phyloP scores from a whole-genome alignment of 129 eudicot species.

The Ambrosia artemisiifolia region DNA sequence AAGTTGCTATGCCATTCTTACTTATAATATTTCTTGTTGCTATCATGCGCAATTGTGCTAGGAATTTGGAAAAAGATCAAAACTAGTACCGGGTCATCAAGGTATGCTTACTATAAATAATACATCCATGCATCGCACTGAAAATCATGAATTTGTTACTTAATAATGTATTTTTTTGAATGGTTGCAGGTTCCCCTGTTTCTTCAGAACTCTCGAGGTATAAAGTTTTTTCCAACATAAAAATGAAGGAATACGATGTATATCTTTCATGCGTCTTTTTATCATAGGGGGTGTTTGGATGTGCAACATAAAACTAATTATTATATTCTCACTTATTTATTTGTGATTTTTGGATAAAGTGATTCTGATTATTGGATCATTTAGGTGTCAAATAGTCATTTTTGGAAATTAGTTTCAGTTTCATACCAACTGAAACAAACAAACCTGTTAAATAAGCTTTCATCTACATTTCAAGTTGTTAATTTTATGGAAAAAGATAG shows the following conservation, averaged over 20 bases:
- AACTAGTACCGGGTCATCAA: slow-evolving; percentile 25
- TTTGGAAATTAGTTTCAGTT: background rate
- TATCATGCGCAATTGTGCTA: background rate
- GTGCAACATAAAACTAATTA: background rate
- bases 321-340: background rate
- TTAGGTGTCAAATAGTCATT: background rate
- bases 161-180: background rate
- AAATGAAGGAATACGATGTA: background rate
- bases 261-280: background rate
- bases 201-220: slow-evolving; percentile 23
- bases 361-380: background rate
- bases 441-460: background rate
- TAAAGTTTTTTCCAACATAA: background rate
- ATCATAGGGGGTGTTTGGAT: background rate
- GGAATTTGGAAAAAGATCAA: slow-evolving; percentile 27
- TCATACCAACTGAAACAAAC: background rate
- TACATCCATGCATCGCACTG: background rate
- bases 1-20: slow-evolving; percentile 3
- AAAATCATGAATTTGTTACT: background rate
- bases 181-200: slow-evolving; percentile 19
- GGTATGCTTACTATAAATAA: slow-evolving; percentile 17
- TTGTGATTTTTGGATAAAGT: background rate
- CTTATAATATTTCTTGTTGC: slow-evolving; percentile 4
- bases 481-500: background rate
- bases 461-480: background rate